Percentiles rank a stretch among this genome's conserved stretches.
phyloP scores from a whole-genome alignment of 2,329 filamentous ascomycete genomes.

The Ophiostoma populinum region DNA sequence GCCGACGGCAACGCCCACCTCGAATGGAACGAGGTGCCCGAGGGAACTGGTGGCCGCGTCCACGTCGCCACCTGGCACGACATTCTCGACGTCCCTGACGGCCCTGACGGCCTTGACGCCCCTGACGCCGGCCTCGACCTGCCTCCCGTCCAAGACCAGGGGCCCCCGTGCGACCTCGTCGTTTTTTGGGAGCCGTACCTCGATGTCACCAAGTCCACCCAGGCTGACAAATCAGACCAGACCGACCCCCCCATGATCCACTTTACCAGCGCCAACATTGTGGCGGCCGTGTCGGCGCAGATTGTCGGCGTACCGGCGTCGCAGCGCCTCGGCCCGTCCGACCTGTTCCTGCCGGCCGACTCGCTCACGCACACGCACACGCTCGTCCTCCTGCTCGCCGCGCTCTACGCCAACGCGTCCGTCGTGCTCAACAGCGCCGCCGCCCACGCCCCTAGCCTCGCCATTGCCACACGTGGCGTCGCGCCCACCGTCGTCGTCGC shows the following conservation, averaged over 20 bases:
- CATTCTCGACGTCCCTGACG: slow-evolving; percentile 65
- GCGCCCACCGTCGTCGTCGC: slow-evolving; percentile 71
- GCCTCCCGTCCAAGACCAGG: slow-evolving; percentile 40
- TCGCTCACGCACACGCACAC: slow-evolving; percentile 65
- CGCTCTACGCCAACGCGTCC: slow-evolving; percentile 70
- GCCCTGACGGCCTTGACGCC: too few species aligned
- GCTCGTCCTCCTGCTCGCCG: slow-evolving; percentile 61
- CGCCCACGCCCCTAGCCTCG: slow-evolving; percentile 52
- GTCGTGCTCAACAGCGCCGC: slow-evolving; percentile 81
- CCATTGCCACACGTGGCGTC: slow-evolving; percentile 53
- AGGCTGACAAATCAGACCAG: slow-evolving; percentile 13
- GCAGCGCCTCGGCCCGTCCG: slow-evolving; percentile 55
- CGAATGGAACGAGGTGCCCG: slow-evolving; percentile 84
- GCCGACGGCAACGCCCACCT: slow-evolving; percentile 81
- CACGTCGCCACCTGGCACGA: slow-evolving; percentile 90
- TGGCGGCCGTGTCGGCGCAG: slow-evolving; percentile 68
- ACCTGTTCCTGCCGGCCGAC: slow-evolving; percentile 74
- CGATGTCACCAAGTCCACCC: too few species aligned
- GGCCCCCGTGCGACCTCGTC: slow-evolving; percentile 36
- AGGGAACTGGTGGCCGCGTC: slow-evolving; percentile 54
- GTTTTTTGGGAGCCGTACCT: slow-evolving; percentile 41
- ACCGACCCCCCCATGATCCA: slow-evolving; percentile 39
- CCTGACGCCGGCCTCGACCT: slow-evolving; percentile 41
- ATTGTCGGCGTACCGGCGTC: slow-evolving; percentile 56
- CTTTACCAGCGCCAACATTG: slow-evolving; percentile 70